Base-by-base conservation (phyloP, 768 basidiomycete species). In the Arthromyces matolae region DNA sequence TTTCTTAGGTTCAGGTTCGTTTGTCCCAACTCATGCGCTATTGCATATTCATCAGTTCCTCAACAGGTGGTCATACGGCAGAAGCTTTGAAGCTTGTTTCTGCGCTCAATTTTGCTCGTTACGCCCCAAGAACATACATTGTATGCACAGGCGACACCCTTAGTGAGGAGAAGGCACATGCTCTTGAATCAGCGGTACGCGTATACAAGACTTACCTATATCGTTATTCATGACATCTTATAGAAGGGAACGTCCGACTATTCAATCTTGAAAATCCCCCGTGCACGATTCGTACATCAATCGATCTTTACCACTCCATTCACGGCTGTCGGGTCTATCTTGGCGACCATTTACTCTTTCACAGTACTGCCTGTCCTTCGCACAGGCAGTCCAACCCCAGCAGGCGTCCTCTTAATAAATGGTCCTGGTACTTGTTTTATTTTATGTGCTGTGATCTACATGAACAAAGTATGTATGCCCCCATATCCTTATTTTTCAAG, bases 1-100 rank as follows among this genome's bases (percentile, higher is more conserved):
- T 42, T 96, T 97, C 60, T 79, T 98, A 10, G 95, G 95, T 48
- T 98, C 95, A 63, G 94, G 94, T 89, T 59, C 60, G 74, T 18
- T 32, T 13, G 42, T 28, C 23, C 16, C n/a, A n/a, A n/a, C n/a
- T n/a, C n/a, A n/a, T n/a, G n/a, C n/a, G n/a, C n/a, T n/a, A n/a
- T n/a, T n/a, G n/a, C n/a, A n/a, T n/a, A n/a, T n/a, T n/a, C n/a
- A n/a, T n/a, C 45, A 16, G 44, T 38, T 34, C 29, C 27, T 61
- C n/a, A n/a, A n/a, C n/a, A 97, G 95, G 96, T 36, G 96, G 96
- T 0, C 96, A 99, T 68, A 96, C 93, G 13, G 83, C 78, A 52
- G 96, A 99, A 72, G 87, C 85, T 34, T 65, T 95, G 53, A 71
- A 76, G 27, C 73, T 97, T 22, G 47, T 89, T 22, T 85, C 84